These are phyloP conservation scores for Torulaspora franciscae DNA, from an alignment of 805 yeast genomes.

Conservation along the genomic window DNA sequence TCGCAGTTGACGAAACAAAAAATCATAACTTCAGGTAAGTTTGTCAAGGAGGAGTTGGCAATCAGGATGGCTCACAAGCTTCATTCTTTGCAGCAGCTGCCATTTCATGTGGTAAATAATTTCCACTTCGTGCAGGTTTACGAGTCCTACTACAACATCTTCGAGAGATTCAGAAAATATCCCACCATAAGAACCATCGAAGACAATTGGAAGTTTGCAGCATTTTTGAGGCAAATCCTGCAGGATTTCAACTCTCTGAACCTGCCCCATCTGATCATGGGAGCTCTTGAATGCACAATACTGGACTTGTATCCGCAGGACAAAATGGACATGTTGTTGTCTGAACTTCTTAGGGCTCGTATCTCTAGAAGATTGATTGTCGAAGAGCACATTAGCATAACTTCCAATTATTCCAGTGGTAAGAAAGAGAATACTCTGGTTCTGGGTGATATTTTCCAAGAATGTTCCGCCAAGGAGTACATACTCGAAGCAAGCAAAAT, in stretches of 20 bases:
- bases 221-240: slow-evolving; percentile 55
- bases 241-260: slow-evolving; percentile 73
- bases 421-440: slow-evolving; percentile 42
- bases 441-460: slow-evolving; percentile 77
- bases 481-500: slow-evolving; percentile 50
- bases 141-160: slow-evolving; percentile 82
- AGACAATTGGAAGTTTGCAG: slow-evolving; percentile 72
- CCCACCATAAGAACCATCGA: slow-evolving; percentile 62
- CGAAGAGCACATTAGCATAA: slow-evolving; percentile 82
- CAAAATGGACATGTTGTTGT: slow-evolving; percentile 67
- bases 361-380: slow-evolving; percentile 85
- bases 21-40: slow-evolving; percentile 77
- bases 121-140: slow-evolving; percentile 83
- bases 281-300: slow-evolving; percentile 76
- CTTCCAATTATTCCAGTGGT: slow-evolving; percentile 53
- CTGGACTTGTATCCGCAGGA: slow-evolving; percentile 52
- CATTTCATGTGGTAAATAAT: slow-evolving; percentile 79
- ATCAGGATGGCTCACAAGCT: slow-evolving; percentile 77
- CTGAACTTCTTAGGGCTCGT: slow-evolving; percentile 74
- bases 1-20: slow-evolving; percentile 66
- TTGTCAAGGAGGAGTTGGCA: slow-evolving; percentile 81
- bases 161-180: slow-evolving; percentile 74
- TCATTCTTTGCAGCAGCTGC: slow-evolving; percentile 71
- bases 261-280: slow-evolving; percentile 87
- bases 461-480: slow-evolving; percentile 68